Conservation (phyloP, 495 filamentous ascomycete species). For the Bombardia bombarda region DNA sequence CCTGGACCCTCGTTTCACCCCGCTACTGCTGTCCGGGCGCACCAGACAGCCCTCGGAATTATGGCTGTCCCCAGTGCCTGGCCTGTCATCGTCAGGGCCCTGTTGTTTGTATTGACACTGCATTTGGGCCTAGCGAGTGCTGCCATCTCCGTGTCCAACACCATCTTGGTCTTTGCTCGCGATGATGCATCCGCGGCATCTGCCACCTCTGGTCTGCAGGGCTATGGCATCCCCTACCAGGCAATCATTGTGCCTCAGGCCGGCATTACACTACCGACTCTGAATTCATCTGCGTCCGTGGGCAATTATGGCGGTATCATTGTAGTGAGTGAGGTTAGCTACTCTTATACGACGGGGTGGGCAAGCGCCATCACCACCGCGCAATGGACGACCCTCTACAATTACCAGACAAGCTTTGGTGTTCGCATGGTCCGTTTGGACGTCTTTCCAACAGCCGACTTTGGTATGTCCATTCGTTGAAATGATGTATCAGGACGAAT, state of each 20-base stretch:
- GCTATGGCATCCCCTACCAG: slow-evolving; percentile 53
- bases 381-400: slow-evolving; percentile 50
- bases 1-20: too few relatives aligned
- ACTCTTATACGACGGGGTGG: slow-evolving; percentile 42
- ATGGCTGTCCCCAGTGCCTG: too few relatives aligned
- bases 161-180: slow-evolving; percentile 51
- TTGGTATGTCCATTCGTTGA: slow-evolving; percentile 27
- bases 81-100: background rate
- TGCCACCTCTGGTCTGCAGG: slow-evolving; percentile 49
- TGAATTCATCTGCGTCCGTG: slow-evolving; percentile 33
- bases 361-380: slow-evolving; percentile 47
- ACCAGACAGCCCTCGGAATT: too few relatives aligned
- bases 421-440: slow-evolving; percentile 56
- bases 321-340: slow-evolving; percentile 47
- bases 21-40: too few relatives aligned
- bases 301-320: slow-evolving; percentile 55
- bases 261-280: slow-evolving; percentile 41
- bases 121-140: slow-evolving; percentile 1
- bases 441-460: slow-evolving; percentile 45
- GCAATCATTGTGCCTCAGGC: slow-evolving; percentile 44
- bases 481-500: background rate
- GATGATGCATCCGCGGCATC: slow-evolving; percentile 37
- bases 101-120: background rate
- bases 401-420: slow-evolving; percentile 50
- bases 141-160: slow-evolving; percentile 24